A percentile compares a stretch with the other conserved stretches of the same genome.
phyloP scores from a whole-genome alignment of 768 basidiomycete genomes.

The Lyophyllum decastes region DNA sequence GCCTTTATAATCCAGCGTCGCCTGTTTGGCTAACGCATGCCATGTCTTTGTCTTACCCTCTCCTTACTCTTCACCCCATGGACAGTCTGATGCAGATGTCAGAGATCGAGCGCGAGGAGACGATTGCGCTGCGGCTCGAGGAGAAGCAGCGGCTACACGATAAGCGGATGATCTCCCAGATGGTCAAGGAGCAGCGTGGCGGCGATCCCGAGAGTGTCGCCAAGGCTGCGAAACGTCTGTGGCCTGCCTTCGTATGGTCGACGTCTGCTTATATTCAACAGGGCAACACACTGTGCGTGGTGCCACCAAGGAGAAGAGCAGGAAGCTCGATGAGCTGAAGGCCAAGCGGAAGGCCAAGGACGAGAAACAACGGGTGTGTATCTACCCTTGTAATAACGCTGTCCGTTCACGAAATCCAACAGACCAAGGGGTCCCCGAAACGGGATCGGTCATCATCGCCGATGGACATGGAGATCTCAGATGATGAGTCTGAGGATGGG shows the following conservation, averaged over 20 bases:
- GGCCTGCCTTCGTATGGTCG: not conserved
- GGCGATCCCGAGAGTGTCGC: constrained; percentile 59
- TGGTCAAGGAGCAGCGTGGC: constrained; percentile 67
- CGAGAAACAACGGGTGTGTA: constrained; percentile 78
- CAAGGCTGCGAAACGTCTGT: constrained; percentile 77
- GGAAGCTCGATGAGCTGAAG: constrained; percentile 83
- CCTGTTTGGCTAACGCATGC: constrained; percentile 25
- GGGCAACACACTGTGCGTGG: constrained; percentile 77
- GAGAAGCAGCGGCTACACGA: constrained; percentile 78
- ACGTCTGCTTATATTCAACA: constrained; percentile 25
- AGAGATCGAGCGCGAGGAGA: constrained; percentile 88
- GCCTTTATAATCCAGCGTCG: constrained; percentile 25
- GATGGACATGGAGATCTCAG: constrained; percentile 86
- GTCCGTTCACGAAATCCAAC: not conserved
- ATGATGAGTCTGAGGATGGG: constrained; percentile 84
- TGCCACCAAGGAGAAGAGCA: constrained; percentile 77
- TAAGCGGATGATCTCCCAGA: constrained; percentile 67
- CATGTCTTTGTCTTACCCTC: constrained; percentile 20
- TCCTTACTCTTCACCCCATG: constrained; percentile 17
- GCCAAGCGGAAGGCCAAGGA: constrained; percentile 87
- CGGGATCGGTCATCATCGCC: constrained; percentile 78
- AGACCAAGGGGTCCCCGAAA: constrained; percentile 61
- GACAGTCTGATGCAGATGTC: constrained; percentile 74
- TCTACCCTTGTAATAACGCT: not conserved
- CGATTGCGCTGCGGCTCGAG: constrained; percentile 78